These are phyloP conservation scores for Penicillium parvum DNA, from an alignment of 495 filamentous ascomycete genomes.

Conservation along the genomic window DNA sequence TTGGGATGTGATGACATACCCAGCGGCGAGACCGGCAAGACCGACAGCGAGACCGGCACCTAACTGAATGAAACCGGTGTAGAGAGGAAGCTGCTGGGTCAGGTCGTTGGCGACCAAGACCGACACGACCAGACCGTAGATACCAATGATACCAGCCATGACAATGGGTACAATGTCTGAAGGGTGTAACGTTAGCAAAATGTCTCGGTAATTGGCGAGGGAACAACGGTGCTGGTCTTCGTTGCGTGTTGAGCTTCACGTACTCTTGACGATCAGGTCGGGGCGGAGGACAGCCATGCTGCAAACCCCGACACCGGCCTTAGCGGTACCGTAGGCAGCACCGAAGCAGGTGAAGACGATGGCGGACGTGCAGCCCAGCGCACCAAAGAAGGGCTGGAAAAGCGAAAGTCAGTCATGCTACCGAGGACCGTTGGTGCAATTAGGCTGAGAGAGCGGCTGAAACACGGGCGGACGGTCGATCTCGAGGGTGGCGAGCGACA, in stretches of 20 bases:
- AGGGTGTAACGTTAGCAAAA: conserved; percentile 14
- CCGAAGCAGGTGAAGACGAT: conserved; percentile 99
- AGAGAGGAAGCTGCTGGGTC: conserved; percentile 76
- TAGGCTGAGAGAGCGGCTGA: conserved; percentile 15
- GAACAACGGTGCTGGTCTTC: neutral
- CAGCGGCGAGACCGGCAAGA: conserved; percentile 94
- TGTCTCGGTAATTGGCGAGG: neutral
- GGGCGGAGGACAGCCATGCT: conserved; percentile 97
- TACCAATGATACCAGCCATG: conserved; percentile 99
- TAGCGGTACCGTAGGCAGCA: conserved; percentile 97
- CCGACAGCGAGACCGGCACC: conserved; percentile 96
- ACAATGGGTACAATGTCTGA: conserved; percentile 98
- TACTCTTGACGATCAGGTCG: conserved; percentile 99
- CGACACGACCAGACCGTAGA: conserved; percentile 98
- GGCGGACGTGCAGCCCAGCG: conserved; percentile 96
- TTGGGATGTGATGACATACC: conserved; percentile 51
- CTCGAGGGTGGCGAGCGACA: conserved; percentile 1
- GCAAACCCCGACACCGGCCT: conserved; percentile 97
- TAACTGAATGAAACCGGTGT: conserved; percentile 94
- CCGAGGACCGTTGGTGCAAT: no score
- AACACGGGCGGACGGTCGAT: conserved; percentile 13
- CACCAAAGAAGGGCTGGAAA: conserved; percentile 93
- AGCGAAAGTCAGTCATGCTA: conserved; percentile 24
- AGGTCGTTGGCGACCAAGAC: conserved; percentile 94
- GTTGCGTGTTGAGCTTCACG: conserved; percentile 25